phyloP scores from a whole-genome alignment of 306 rosid species.

The Quercus mongolica region DNA sequence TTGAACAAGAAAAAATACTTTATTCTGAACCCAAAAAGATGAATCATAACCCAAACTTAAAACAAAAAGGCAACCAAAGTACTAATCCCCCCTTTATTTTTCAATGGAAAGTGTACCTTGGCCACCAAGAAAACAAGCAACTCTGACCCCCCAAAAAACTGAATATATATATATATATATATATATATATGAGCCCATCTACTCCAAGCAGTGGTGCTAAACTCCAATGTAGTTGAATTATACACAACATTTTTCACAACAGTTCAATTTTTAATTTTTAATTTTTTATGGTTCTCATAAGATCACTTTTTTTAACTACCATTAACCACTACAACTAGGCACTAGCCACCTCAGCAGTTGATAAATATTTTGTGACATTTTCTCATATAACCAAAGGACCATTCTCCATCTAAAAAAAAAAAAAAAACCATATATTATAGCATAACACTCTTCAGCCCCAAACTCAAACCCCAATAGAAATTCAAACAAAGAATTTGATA shows the following conservation, averaged over 20 bases:
- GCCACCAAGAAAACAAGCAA: not conserved
- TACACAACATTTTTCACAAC: too few relatives aligned
- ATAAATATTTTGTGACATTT: not conserved
- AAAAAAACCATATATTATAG: not conserved
- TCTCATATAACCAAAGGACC: conserved; percentile 1
- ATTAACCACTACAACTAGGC: too few relatives aligned
- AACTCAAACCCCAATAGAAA: conserved; percentile 8
- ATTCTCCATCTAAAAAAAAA: not conserved
- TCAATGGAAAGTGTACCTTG: not conserved
- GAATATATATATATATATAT: too few relatives aligned
- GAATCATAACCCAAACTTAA: not conserved
- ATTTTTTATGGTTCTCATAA: too few relatives aligned
- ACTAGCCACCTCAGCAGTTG: too few relatives aligned
- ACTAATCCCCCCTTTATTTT: not conserved
- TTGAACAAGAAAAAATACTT: conserved; percentile 5
- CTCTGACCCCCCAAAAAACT: not conserved
- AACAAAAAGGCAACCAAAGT: not conserved
- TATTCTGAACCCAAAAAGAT: not conserved
- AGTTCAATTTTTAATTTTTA: too few relatives aligned
- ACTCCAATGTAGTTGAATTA: not conserved
- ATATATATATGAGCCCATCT: not conserved
- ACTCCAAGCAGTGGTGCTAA: not conserved
- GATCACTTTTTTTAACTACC: too few relatives aligned
- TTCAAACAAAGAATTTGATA: not conserved
- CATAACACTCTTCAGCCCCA: not conserved